These are phyloP conservation scores for Actinomucor elegans DNA, from an alignment of 371 early-diverging fungal species.

Conservation along the genomic window DNA sequence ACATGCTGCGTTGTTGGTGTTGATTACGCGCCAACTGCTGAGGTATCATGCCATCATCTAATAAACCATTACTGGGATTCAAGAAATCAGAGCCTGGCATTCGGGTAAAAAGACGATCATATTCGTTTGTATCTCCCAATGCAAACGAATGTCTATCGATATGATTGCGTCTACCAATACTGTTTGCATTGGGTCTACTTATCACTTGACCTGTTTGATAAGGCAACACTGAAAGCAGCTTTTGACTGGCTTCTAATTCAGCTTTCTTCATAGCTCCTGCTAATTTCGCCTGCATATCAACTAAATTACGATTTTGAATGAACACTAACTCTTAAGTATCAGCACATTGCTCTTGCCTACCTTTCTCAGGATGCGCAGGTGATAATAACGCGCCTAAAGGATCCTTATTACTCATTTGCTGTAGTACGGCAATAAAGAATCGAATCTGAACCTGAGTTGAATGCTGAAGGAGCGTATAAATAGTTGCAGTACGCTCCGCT, in stretches of 20 bases:
- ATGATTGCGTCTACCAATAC: conserved; percentile 36
- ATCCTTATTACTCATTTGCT: conserved; percentile 85
- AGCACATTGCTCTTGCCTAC: conserved; percentile 27
- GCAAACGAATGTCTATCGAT: conserved; percentile 75
- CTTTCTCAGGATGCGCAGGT: conserved; percentile 63
- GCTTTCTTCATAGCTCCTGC: conserved; percentile 64
- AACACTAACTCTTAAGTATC: no score
- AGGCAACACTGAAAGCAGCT: conserved; percentile 51
- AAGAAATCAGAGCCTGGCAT: conserved; percentile 23
- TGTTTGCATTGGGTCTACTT: conserved; percentile 27
- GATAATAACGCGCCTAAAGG: conserved; percentile 59
- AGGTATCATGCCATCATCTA: not conserved
- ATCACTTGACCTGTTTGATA: conserved; percentile 51
- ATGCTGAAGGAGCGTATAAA: conserved; percentile 89
- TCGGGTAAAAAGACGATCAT: conserved; percentile 37
- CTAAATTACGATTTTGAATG: conserved; percentile 18
- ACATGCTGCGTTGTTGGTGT: not conserved
- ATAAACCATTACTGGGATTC: not conserved
- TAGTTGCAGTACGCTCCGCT: conserved; percentile 88
- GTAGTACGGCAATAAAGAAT: conserved; percentile 88
- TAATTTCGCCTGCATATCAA: conserved; percentile 55
- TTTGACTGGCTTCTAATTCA: conserved; percentile 61
- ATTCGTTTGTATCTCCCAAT: conserved; percentile 55
- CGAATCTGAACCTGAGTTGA: conserved; percentile 88
- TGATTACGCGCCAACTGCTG: no score